Conservation (phyloP, 2,329 filamentous ascomycete genomes). For the Leptosphaerulina australis region DNA sequence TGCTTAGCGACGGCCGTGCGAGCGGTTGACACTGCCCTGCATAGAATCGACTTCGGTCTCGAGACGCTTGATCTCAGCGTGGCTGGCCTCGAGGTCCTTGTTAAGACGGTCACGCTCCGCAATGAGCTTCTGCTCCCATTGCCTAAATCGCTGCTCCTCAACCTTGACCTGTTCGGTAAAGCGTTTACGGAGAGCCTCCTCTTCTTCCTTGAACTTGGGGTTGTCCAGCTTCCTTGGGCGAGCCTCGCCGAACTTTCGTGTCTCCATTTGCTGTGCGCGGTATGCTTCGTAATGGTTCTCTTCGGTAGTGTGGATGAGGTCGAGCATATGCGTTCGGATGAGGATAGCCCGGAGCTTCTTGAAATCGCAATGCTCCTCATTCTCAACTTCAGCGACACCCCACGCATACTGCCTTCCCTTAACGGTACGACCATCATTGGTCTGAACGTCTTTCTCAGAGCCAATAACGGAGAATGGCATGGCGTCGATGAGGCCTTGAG, state of each 20-base stretch:
- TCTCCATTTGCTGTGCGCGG: conserved; percentile 99
- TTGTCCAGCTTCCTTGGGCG: conserved; percentile 98
- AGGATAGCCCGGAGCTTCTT: conserved; percentile 99
- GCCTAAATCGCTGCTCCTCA: conserved; percentile 97
- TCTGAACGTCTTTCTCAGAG: conserved; percentile 99
- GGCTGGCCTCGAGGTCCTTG: conserved; percentile 98
- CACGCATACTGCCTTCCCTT: conserved; percentile 99
- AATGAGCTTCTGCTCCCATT: conserved; percentile 99
- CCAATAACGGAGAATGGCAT: conserved; percentile 99
- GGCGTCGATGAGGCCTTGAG: conserved; percentile 89
- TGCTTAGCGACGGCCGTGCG: conserved; percentile 84
- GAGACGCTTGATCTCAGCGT: conserved; percentile 86
- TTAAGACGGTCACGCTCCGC: conserved; percentile 97
- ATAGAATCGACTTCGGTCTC: conserved; percentile 92
- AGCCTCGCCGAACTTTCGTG: conserved; percentile 97
- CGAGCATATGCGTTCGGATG: conserved; percentile 99
- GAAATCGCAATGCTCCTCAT: conserved; percentile 99
- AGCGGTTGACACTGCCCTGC: conserved; percentile 87
- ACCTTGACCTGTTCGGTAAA: conserved; percentile 99
- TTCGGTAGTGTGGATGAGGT: conserved; percentile 99
- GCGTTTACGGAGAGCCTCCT: conserved; percentile 96
- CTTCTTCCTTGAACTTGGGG: conserved; percentile 99
- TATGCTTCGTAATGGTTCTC: conserved; percentile 99
- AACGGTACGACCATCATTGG: conserved; percentile 90
- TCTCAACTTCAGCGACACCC: conserved; percentile 99